Evolutionary conservation across 2,329 filamentous ascomycete genomes (phyloP).

Genomic region (Sarocladium strictum): DNA sequence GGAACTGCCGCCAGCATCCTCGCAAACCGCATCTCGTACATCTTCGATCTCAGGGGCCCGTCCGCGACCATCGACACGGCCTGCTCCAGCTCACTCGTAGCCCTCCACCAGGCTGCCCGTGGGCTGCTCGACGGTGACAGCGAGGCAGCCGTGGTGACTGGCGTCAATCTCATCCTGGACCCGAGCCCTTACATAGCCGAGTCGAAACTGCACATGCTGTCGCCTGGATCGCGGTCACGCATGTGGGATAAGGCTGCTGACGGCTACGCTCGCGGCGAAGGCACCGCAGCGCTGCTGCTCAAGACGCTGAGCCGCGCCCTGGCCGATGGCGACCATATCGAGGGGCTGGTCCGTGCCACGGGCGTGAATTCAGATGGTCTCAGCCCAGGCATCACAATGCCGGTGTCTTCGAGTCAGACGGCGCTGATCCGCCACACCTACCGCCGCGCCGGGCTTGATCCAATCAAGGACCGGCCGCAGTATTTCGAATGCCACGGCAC

Average conservation of each 20-base stretch:
- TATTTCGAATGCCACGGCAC: constrained; percentile 56
- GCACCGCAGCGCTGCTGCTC: constrained; percentile 50
- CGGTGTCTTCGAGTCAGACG: constrained; percentile 45
- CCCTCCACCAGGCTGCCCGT: constrained; percentile 33
- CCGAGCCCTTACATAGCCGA: neutral
- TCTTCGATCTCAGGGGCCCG: constrained; percentile 12
- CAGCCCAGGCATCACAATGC: constrained; percentile 47
- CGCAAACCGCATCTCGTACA: constrained; percentile 13
- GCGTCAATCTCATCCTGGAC: constrained; percentile 19
- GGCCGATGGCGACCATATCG: constrained; percentile 50
- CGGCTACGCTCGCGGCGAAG: constrained; percentile 61
- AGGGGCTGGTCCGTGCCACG: constrained; percentile 47
- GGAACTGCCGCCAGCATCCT: constrained; percentile 8
- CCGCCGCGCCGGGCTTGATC: constrained; percentile 34
- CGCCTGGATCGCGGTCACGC: neutral
- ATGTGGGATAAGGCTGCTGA: constrained; percentile 54
- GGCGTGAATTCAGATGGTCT: constrained; percentile 52
- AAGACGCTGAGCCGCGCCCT: constrained; percentile 54
- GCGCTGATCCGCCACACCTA: constrained; percentile 45
- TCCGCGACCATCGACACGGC: constrained; percentile 39
- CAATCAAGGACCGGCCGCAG: constrained; percentile 31
- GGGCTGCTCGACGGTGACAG: constrained; percentile 25
- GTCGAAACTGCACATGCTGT: neutral
- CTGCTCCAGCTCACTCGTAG: constrained; percentile 37
- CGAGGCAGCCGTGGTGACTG: constrained; percentile 25